phyloP scores from a whole-genome alignment of 345 rosid genomes.

The Limnanthes douglasii region DNA sequence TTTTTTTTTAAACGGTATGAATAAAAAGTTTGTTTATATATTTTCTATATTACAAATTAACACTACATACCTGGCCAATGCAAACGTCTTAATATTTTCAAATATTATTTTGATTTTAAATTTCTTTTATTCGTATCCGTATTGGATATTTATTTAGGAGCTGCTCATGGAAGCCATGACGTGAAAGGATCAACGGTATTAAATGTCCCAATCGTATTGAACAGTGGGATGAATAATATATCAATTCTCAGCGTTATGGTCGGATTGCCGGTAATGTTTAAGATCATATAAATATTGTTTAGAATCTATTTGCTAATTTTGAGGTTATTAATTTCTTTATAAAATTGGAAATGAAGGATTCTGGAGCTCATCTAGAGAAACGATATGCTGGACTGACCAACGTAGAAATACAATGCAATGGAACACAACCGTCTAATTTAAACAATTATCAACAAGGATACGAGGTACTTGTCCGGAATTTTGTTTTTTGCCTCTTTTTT shows the following conservation, averaged over 20 bases:
- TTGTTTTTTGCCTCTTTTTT: too few relatives aligned
- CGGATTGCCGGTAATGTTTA: constrained; percentile 65
- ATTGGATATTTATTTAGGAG: constrained; percentile 21
- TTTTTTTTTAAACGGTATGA: too few relatives aligned
- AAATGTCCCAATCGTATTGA: constrained; percentile 23
- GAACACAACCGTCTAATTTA: constrained; percentile 16
- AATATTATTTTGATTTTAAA: background rate
- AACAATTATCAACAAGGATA: constrained; percentile 56
- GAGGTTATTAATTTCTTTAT: too few relatives aligned
- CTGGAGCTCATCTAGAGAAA: constrained; percentile 65
- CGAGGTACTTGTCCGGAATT: too few relatives aligned
- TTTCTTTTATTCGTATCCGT: background rate
- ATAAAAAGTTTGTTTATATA: too few relatives aligned
- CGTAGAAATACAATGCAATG: constrained; percentile 26
- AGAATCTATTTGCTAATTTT: too few relatives aligned
- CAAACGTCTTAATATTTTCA: background rate
- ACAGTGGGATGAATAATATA: constrained; percentile 38
- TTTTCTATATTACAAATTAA: too few relatives aligned
- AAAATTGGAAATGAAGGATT: constrained; percentile 30
- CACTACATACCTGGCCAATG: background rate
- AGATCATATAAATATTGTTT: too few relatives aligned
- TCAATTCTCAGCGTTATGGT: constrained; percentile 76
- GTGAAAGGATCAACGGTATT: constrained; percentile 30
- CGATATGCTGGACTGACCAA: constrained; percentile 30
- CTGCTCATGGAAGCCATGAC: constrained; percentile 53